These are phyloP conservation scores for Plasmodium cynomolgi DNA, from an alignment of 169 alveolate genomes.

Conservation along the genomic window DNA sequence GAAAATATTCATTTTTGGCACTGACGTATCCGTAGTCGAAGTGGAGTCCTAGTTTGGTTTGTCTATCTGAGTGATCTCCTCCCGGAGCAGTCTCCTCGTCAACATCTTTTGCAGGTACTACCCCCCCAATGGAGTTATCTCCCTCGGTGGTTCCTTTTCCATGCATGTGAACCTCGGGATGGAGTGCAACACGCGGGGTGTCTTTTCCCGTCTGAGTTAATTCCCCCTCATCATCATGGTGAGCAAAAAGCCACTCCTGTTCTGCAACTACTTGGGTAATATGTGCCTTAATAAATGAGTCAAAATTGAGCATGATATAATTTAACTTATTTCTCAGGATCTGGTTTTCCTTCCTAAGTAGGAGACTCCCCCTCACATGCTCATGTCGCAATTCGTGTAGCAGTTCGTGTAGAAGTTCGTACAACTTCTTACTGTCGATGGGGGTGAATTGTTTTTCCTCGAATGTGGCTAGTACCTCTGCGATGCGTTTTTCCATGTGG, in stretches of 20 bases:
- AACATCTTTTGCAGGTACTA: not conserved
- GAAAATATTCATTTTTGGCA: slow-evolving; percentile 58
- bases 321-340: slow-evolving; percentile 66
- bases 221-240: slow-evolving; percentile 1
- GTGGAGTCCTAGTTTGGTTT: slow-evolving; percentile 9
- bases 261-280: not conserved
- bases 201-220: not conserved
- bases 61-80: not conserved
- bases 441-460: slow-evolving; percentile 11
- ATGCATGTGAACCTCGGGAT: not conserved
- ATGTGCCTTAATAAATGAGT: slow-evolving; percentile 38
- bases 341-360: slow-evolving; percentile 56
- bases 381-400: slow-evolving; percentile 10
- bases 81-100: not conserved
- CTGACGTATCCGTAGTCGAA: slow-evolving; percentile 39
- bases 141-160: not conserved
- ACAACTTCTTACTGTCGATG: slow-evolving; percentile 10
- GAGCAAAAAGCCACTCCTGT: not conserved
- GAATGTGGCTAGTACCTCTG: not conserved
- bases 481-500: not conserved
- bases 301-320: slow-evolving; percentile 49
- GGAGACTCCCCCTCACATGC: slow-evolving; percentile 1
- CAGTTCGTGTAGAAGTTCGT: not conserved
- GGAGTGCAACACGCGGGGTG: not conserved
- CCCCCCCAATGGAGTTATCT: not conserved